phyloP scores from a whole-genome alignment of 192 early-diverging fungal genomes.

The Backusella mclennaniae region DNA sequence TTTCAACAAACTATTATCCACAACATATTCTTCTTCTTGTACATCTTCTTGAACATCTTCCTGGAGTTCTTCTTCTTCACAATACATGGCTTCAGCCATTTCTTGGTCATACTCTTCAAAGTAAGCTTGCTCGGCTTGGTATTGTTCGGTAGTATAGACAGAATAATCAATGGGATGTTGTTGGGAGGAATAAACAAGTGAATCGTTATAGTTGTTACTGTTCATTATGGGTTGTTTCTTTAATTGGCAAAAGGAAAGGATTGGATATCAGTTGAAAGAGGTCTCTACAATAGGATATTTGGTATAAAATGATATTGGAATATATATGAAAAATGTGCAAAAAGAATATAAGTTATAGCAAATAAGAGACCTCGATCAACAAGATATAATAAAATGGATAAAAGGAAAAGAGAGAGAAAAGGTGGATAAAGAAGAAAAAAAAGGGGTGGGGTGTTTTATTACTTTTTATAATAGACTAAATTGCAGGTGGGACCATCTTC shows the following conservation, averaged over 20 bases:
- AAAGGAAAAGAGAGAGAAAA: neutral
- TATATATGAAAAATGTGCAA: conserved; percentile 9
- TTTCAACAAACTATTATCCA: conserved; percentile 26
- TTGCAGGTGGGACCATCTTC: neutral
- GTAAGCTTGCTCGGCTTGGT: conserved; percentile 12
- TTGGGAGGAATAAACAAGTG: neutral
- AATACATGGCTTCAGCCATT: neutral
- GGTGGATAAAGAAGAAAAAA: neutral
- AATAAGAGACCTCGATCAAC: conserved; percentile 15
- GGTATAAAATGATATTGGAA: conserved; percentile 1
- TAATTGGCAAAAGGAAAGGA: neutral
- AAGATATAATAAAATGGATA: neutral
- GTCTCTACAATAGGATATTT: neutral
- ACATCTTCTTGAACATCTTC: neutral
- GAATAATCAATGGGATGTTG: neutral
- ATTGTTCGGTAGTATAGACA: neutral
- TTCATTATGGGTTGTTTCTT: neutral
- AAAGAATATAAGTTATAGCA: conserved; percentile 8
- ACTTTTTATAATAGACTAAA: neutral
- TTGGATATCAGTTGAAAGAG: conserved; percentile 14
- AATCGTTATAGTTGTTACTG: neutral
- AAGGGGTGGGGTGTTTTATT: neutral
- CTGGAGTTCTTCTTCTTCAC: neutral
- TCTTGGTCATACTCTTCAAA: conserved; percentile 14
- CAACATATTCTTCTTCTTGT: neutral